These are phyloP conservation scores for Zizania latifolia DNA, from an alignment of 176 grass and related monocot species.

Conservation along the genomic window DNA sequence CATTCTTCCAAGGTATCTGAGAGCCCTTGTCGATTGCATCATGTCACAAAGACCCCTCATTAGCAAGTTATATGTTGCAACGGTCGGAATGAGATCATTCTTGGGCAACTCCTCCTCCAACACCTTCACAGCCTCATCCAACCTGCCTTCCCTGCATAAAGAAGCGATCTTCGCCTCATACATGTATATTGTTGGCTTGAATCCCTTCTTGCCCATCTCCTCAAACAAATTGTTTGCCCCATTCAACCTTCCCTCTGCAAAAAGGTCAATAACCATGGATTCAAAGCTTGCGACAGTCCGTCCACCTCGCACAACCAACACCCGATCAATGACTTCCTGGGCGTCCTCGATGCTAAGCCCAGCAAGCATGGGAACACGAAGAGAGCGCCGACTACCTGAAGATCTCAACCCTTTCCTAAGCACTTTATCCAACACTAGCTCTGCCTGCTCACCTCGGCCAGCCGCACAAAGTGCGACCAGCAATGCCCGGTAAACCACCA, in stretches of 20 bases:
- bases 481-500: slow-evolving; percentile 53
- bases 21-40: slow-evolving; percentile 50
- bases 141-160: slow-evolving; percentile 46
- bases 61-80: slow-evolving; percentile 61
- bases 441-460: slow-evolving; percentile 45
- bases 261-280: slow-evolving; percentile 47
- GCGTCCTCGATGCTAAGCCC: slow-evolving; percentile 49
- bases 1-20: slow-evolving; percentile 63
- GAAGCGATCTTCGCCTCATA: slow-evolving; percentile 50
- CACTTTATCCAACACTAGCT: slow-evolving; percentile 62
- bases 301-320: slow-evolving; percentile 44
- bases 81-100: slow-evolving; percentile 48
- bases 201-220: slow-evolving; percentile 63
- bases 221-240: slow-evolving; percentile 57
- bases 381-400: slow-evolving; percentile 38
- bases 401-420: slow-evolving; percentile 69
- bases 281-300: slow-evolving; percentile 50
- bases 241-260: slow-evolving; percentile 41
- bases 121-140: slow-evolving; percentile 48
- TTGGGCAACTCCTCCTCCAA: slow-evolving; percentile 52
- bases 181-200: slow-evolving; percentile 48
- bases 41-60: slow-evolving; percentile 61
- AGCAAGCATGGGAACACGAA: slow-evolving; percentile 55
- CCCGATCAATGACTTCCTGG: slow-evolving; percentile 47
- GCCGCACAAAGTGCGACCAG: slow-evolving; percentile 50